Percentiles rank a stretch among this genome's conserved stretches.
phyloP scores from a whole-genome alignment of 2,329 filamentous ascomycete genomes.

The Diaporthe destruens region DNA sequence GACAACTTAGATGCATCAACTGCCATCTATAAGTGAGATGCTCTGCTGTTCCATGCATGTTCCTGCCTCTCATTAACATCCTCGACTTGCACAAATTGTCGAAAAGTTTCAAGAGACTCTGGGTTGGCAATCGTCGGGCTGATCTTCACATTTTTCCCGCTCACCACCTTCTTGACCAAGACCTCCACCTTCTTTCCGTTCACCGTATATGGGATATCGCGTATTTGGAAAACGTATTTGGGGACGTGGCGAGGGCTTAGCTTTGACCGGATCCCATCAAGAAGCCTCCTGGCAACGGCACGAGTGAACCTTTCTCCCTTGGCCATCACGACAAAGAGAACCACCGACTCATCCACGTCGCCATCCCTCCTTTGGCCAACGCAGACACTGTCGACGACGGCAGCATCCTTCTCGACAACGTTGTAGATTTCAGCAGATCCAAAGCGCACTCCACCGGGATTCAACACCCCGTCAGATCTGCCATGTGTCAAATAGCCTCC shows the following conservation, averaged over 20 bases:
- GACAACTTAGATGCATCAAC: no score
- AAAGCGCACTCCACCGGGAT: constrained; percentile 61
- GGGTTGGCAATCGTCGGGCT: constrained; percentile 57
- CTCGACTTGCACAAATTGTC: no score
- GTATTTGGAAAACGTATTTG: constrained; percentile 53
- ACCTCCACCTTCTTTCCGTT: constrained; percentile 62
- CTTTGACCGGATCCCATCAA: constrained; percentile 45
- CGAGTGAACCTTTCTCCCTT: neutral
- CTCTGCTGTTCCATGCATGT: no score
- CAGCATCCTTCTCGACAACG: constrained; percentile 57
- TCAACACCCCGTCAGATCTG: constrained; percentile 60
- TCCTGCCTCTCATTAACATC: no score
- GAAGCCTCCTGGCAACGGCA: constrained; percentile 45
- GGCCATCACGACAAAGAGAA: constrained; percentile 46
- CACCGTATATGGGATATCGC: constrained; percentile 57
- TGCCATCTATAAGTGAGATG: no score
- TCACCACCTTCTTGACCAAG: constrained; percentile 56
- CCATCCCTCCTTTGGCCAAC: constrained; percentile 42
- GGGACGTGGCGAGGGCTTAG: constrained; percentile 56
- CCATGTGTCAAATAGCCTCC: constrained; percentile 58
- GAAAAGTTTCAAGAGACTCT: constrained; percentile 25
- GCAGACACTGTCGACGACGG: constrained; percentile 46
- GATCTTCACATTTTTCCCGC: constrained; percentile 52
- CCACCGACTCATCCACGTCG: constrained; percentile 45
- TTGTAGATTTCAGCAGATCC: constrained; percentile 60